phyloP scores from a whole-genome alignment of 352 stramenopile species.

The Thraustotheca clavata region DNA sequence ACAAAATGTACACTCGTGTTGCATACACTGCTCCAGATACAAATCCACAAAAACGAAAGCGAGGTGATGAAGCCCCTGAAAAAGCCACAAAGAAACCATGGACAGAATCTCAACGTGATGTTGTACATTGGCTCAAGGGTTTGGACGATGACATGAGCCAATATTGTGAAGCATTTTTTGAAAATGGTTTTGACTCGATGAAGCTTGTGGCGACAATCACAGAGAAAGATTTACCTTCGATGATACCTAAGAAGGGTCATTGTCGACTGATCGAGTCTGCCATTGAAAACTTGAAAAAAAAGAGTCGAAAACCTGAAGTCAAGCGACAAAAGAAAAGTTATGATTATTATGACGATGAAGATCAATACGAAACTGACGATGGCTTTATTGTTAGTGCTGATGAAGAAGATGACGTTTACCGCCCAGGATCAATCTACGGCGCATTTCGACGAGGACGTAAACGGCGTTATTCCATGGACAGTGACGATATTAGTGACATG shows the following conservation, averaged over 20 bases:
- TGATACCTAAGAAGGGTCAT: slow-evolving; percentile 79
- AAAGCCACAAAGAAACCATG: slow-evolving; percentile 35
- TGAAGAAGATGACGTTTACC: slow-evolving; percentile 43
- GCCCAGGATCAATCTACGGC: slow-evolving; percentile 57
- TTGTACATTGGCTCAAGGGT: slow-evolving; percentile 62
- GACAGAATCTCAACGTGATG: slow-evolving; percentile 61
- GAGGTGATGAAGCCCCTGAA: slow-evolving; percentile 27
- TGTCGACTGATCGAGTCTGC: slow-evolving; percentile 76
- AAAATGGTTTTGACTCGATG: slow-evolving; percentile 83
- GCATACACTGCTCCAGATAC: slow-evolving; percentile 27
- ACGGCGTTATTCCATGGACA: slow-evolving; percentile 67
- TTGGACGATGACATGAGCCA: slow-evolving; percentile 77
- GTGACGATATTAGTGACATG: slow-evolving; percentile 76
- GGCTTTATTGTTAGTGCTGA: slow-evolving; percentile 79
- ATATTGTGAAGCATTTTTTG: slow-evolving; percentile 76
- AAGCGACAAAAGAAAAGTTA: slow-evolving; percentile 25
- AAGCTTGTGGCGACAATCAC: slow-evolving; percentile 74
- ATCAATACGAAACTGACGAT: slow-evolving; percentile 81
- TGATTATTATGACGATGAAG: slow-evolving; percentile 42
- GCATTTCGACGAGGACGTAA: slow-evolving; percentile 53
- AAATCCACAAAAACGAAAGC: slow-evolving; percentile 22
- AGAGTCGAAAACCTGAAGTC: slow-evolving; percentile 32
- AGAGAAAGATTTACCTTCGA: slow-evolving; percentile 47
- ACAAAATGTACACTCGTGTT: slow-evolving; percentile 76
- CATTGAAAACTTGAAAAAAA: slow-evolving; percentile 60